Conservation (phyloP, 164 flowering plant species). For the Piper longum region DNA sequence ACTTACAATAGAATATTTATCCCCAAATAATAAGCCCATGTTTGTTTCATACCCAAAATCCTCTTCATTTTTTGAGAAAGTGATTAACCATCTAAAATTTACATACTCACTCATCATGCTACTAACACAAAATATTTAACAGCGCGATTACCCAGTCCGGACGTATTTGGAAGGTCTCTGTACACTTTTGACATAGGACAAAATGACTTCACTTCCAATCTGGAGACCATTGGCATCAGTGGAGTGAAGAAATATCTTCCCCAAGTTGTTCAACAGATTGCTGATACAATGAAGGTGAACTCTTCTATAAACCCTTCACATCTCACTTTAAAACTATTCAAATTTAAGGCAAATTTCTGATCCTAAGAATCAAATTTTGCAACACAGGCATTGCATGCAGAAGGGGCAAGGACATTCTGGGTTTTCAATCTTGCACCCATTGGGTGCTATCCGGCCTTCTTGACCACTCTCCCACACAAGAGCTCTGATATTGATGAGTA, state of each 20-base stretch:
- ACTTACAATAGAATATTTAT: not conserved
- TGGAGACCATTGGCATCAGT: constrained; percentile 32
- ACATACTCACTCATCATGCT: no score
- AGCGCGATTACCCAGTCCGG: constrained; percentile 34
- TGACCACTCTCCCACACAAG: constrained; percentile 40
- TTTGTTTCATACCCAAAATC: no score
- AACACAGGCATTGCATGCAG: constrained; percentile 23
- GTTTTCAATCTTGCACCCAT: constrained; percentile 72
- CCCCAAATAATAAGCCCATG: no score
- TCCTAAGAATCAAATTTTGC: not conserved
- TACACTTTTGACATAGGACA: constrained; percentile 84
- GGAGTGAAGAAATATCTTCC: constrained; percentile 53
- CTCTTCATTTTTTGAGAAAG: no score
- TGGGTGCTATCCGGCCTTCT: constrained; percentile 66
- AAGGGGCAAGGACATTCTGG: constrained; percentile 62
- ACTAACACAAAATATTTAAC: no score
- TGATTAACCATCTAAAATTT: no score
- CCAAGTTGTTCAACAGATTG: constrained; percentile 51
- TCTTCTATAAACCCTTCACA: no score
- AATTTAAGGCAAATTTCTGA: not conserved
- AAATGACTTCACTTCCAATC: constrained; percentile 71
- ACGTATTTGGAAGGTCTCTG: constrained; percentile 52
- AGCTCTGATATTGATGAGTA: constrained; percentile 44
- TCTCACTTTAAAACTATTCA: no score
- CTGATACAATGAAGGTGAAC: constrained; percentile 46